Conservation (phyloP, 2,329 filamentous ascomycete species). For the Apiospora malaysiana region DNA sequence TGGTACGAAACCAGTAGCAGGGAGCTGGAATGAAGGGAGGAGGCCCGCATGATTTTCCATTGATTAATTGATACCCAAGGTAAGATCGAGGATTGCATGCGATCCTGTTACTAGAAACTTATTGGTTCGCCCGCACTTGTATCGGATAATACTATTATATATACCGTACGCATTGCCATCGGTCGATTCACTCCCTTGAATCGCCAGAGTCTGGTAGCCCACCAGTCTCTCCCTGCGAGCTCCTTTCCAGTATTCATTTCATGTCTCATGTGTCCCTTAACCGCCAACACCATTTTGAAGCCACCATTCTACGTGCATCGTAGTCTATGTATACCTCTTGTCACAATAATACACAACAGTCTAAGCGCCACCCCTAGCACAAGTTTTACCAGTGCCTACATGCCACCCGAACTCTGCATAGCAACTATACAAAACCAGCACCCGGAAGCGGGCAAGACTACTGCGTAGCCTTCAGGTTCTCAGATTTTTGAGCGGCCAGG, state of each 20-base stretch:
- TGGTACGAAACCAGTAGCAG: constrained; percentile 67
- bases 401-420: background rate
- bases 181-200: background rate
- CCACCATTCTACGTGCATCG: background rate
- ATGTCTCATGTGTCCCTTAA: constrained; percentile 3
- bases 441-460: background rate
- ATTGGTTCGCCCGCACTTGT: background rate
- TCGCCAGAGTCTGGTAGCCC: background rate
- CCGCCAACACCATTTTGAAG: background rate
- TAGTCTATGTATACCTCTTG: background rate
- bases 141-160: background rate
- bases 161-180: background rate
- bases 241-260: constrained; percentile 4
- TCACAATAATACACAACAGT: background rate
- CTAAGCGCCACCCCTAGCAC: background rate
- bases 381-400: background rate
- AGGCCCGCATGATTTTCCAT: background rate
- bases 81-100: background rate
- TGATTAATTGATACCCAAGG: constrained; percentile 22
- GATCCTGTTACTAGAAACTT: background rate
- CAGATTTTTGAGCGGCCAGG: constrained; percentile 64
- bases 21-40: constrained; percentile 38
- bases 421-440: background rate
- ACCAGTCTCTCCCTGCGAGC: background rate
- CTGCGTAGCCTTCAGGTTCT: constrained; percentile 36